phyloP scores from a whole-genome alignment of 2,329 filamentous ascomycete genomes.

The Fragosphaeria purpurea region DNA sequence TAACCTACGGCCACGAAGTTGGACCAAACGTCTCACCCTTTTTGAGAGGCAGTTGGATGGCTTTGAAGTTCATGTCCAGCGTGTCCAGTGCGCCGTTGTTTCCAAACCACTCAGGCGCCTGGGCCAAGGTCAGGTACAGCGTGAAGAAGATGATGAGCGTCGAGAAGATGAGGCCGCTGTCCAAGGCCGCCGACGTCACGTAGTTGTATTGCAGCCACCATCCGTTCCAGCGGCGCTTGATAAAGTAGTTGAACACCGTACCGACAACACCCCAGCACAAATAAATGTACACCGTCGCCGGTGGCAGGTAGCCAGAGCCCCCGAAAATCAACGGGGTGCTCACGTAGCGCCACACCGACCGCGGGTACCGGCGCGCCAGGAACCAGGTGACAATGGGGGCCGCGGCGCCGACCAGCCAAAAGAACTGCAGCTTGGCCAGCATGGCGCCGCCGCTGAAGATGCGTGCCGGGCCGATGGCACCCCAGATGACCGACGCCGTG shows the following conservation, averaged over 20 bases:
- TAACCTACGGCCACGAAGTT: constrained; percentile 7
- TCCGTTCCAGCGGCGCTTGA: constrained; percentile 53
- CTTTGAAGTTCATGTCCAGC: constrained; percentile 5
- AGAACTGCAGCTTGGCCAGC: constrained; percentile 57
- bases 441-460: constrained; percentile 56
- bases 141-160: constrained; percentile 63
- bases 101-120: constrained; percentile 53
- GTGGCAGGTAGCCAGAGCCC: constrained; percentile 52
- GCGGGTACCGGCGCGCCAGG: constrained; percentile 51
- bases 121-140: constrained; percentile 48
- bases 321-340: constrained; percentile 61
- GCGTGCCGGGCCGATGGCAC: constrained; percentile 58
- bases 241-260: constrained; percentile 56
- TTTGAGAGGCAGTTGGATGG: constrained; percentile 5
- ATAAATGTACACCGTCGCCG: constrained; percentile 62
- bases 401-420: constrained; percentile 57
- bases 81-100: constrained; percentile 29
- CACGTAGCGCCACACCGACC: constrained; percentile 53
- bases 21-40: constrained; percentile 11
- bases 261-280: constrained; percentile 61
- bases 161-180: constrained; percentile 55
- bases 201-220: constrained; percentile 79
- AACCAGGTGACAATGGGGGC: constrained; percentile 55
- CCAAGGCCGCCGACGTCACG: constrained; percentile 60
- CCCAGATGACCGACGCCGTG: constrained; percentile 63